Conservation (phyloP, 345 rosid species). For the Raphanus raphanistrum region DNA sequence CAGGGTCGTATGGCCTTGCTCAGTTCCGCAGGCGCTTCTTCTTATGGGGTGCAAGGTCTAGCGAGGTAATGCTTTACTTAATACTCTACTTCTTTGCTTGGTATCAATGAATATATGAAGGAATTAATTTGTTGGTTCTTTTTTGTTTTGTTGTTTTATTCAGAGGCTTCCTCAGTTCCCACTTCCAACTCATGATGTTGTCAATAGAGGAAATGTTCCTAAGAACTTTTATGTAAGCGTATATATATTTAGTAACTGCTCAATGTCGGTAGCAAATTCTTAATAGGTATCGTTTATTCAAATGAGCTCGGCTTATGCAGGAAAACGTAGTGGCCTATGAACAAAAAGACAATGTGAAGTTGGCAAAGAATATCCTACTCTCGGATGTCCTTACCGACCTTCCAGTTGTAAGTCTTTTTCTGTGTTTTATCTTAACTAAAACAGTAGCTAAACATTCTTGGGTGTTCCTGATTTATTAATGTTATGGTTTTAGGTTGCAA, state of each 20-base stretch:
- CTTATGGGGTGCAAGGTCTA: constrained; percentile 73
- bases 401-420: constrained; percentile 41
- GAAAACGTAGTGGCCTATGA: constrained; percentile 7
- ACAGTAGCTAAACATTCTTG: neutral
- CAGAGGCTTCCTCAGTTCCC: constrained; percentile 76
- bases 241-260: neutral
- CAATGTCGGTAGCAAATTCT: neutral
- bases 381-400: constrained; percentile 12
- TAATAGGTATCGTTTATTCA: neutral
- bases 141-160: neutral
- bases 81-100: neutral
- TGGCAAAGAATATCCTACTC: constrained; percentile 14
- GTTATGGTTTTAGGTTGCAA: constrained; percentile 23
- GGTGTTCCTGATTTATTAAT: neutral
- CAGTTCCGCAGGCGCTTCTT: constrained; percentile 76
- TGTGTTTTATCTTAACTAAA: neutral
- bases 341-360: constrained; percentile 11
- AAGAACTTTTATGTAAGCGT: constrained; percentile 57
- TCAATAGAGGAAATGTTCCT: constrained; percentile 57
- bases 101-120: neutral
- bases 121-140: neutral
- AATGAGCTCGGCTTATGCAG: constrained; percentile 1
- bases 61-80: constrained; percentile 44
- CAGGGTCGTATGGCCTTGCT: constrained; percentile 87
- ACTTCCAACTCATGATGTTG: constrained; percentile 77